These are phyloP conservation scores for Pichia nakasei DNA, from an alignment of 805 yeast genomes.

Conservation along the genomic window DNA sequence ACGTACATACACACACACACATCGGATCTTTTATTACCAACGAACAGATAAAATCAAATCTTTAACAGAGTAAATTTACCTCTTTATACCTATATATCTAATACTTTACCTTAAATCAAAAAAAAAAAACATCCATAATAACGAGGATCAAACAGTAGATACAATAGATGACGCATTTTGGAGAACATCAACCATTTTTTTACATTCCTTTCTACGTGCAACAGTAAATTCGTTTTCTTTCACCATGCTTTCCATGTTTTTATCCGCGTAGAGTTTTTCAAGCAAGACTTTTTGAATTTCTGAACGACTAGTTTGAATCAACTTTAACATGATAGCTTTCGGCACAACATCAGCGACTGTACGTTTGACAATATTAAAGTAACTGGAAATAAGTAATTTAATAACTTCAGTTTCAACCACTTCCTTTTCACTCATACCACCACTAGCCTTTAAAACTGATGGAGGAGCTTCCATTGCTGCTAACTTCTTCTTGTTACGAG, in stretches of 20 bases:
- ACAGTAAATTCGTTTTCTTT: constrained; percentile 90
- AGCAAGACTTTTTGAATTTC: constrained; percentile 86
- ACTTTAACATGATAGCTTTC: constrained; percentile 88
- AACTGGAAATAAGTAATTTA: constrained; percentile 81
- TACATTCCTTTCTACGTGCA: constrained; percentile 89
- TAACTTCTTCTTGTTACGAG: constrained; percentile 86
- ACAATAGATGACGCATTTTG: constrained; percentile 88
- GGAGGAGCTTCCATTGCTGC: constrained; percentile 98
- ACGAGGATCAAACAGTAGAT: constrained; percentile 41
- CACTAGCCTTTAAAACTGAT: constrained; percentile 84
- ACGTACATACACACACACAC: too few relatives aligned
- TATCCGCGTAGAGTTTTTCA: constrained; percentile 74
- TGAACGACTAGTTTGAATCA: constrained; percentile 74
- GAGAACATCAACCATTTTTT: constrained; percentile 90
- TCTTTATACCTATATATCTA: too few relatives aligned
- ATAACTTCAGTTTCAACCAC: constrained; percentile 96
- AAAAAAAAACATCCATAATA: background rate
- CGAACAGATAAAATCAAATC: too few relatives aligned
- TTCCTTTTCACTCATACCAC: constrained; percentile 89
- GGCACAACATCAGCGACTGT: constrained; percentile 92
- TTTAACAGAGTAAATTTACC: too few relatives aligned
- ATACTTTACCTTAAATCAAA: too few relatives aligned
- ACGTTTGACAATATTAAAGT: constrained; percentile 86
- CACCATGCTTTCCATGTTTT: constrained; percentile 66
- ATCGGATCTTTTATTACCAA: too few relatives aligned